These are phyloP conservation scores for Rhododendron molle DNA, from an alignment of 148 eudicot species.

Conservation along the genomic window DNA sequence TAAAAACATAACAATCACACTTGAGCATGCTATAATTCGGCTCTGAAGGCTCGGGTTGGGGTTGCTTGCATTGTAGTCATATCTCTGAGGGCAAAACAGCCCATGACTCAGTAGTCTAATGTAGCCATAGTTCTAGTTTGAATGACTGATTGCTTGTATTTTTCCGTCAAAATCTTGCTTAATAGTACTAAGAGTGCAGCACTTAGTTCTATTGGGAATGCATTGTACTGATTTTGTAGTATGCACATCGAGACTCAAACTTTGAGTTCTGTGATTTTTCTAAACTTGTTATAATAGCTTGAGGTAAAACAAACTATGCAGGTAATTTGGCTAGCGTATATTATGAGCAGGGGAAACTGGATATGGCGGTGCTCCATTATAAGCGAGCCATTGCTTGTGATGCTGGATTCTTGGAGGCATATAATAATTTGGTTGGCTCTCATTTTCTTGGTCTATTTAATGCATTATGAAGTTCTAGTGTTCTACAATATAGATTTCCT, in stretches of 20 bases:
- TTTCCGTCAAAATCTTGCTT: not conserved
- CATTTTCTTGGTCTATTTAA: not conserved
- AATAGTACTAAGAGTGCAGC: not conserved
- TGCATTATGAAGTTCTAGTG: not conserved
- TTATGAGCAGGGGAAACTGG: slow-evolving; percentile 88
- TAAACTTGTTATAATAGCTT: not conserved
- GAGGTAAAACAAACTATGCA: slow-evolving; percentile 23
- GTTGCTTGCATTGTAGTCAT: not conserved
- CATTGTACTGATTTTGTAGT: not conserved
- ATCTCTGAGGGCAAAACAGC: not conserved
- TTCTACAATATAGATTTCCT: not conserved
- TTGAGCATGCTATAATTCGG: not conserved
- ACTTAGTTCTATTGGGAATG: not conserved
- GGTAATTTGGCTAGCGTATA: slow-evolving; percentile 81
- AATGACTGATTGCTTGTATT: not conserved
- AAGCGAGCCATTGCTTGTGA: slow-evolving; percentile 80
- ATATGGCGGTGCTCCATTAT: slow-evolving; percentile 76
- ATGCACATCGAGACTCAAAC: not conserved
- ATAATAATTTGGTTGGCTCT: slow-evolving; percentile 74
- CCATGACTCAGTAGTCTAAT: not conserved
- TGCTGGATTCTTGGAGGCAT: slow-evolving; percentile 84
- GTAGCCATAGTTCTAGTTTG: not conserved
- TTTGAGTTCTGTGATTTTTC: not conserved
- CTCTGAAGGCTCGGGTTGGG: no score
- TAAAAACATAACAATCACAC: not conserved